These are phyloP conservation scores for Cryptococcus hybrid DNA, from an alignment of 1,284 basidiomycete species.

Conservation along the genomic window DNA sequence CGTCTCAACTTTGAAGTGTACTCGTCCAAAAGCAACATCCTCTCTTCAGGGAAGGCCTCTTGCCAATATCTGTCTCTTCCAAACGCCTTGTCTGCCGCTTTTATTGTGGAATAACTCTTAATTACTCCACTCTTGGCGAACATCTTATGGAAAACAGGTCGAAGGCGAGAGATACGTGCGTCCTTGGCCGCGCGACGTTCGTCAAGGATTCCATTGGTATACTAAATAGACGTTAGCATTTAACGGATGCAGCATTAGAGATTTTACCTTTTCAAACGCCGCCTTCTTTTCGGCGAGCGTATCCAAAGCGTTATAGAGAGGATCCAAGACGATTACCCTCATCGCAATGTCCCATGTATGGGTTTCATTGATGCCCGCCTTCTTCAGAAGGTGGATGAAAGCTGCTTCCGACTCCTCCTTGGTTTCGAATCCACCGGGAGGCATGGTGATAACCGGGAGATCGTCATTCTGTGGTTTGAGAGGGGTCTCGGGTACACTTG, in stretches of 20 bases:
- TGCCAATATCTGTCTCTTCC: slow-evolving; percentile 83
- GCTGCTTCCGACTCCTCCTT: slow-evolving; percentile 89
- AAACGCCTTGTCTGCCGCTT: slow-evolving; percentile 78
- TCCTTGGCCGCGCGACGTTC: slow-evolving; percentile 78
- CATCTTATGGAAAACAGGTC: slow-evolving; percentile 78
- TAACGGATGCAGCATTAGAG: background rate
- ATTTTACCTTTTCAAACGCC: slow-evolving; percentile 79
- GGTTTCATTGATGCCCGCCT: slow-evolving; percentile 81
- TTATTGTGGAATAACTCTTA: slow-evolving; percentile 83
- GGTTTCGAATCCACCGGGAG: slow-evolving; percentile 80
- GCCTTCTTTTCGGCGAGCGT: slow-evolving; percentile 92
- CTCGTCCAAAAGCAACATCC: slow-evolving; percentile 82
- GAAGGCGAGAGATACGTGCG: slow-evolving; percentile 71
- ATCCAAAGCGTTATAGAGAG: slow-evolving; percentile 91
- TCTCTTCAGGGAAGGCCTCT: slow-evolving; percentile 76
- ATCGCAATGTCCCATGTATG: slow-evolving; percentile 99
- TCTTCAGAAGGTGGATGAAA: slow-evolving; percentile 82
- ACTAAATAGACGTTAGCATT: slow-evolving; percentile 53
- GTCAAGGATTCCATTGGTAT: slow-evolving; percentile 62
- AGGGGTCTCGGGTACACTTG: slow-evolving; percentile 3
- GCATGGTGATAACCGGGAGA: slow-evolving; percentile 57
- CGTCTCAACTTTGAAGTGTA: slow-evolving; percentile 78
- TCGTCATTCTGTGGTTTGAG: slow-evolving; percentile 6
- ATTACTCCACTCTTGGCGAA: slow-evolving; percentile 78
- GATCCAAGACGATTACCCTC: slow-evolving; percentile 96